These are phyloP conservation scores for Cubamyces lactineus DNA, from an alignment of 768 basidiomycete species.

Conservation along the genomic window DNA sequence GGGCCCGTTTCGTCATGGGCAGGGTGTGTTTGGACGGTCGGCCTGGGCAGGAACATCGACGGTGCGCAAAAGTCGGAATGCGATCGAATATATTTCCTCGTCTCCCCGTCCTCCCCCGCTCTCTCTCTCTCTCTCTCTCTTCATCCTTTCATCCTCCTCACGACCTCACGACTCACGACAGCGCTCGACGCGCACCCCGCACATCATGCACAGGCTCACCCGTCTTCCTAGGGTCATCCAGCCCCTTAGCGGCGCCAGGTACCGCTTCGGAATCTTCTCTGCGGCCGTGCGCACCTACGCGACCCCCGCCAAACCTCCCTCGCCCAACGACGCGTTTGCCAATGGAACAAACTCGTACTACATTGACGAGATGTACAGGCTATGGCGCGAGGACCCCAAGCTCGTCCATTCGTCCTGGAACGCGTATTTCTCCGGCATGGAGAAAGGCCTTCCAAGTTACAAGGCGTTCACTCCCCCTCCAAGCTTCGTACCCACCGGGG, in stretches of 20 bases:
- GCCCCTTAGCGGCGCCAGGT: conserved; percentile 15
- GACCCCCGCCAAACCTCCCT: conserved; percentile 54
- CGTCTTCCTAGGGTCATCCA: conserved; percentile 16
- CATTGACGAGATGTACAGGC: conserved; percentile 96
- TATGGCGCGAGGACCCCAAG: conserved; percentile 86
- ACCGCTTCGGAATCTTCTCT: conserved; percentile 13
- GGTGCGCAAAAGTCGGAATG: not conserved
- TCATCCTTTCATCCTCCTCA: not conserved
- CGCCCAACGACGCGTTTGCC: conserved; percentile 84
- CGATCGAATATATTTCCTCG: conserved; percentile 4
- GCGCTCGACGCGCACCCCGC: conserved; percentile 1
- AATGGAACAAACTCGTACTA: conserved; percentile 97
- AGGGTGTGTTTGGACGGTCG: not conserved
- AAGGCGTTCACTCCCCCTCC: conserved; percentile 90
- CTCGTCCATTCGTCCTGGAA: conserved; percentile 95
- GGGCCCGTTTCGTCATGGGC: conserved; percentile 2
- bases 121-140: not conserved
- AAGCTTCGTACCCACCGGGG: conserved; percentile 69
- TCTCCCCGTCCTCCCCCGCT: conserved; percentile 3
- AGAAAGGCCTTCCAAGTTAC: conserved; percentile 76
- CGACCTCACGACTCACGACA: conserved; percentile 16
- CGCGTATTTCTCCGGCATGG: conserved; percentile 91
- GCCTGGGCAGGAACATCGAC: not conserved
- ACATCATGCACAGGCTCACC: conserved; percentile 15
- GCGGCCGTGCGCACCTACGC: conserved; percentile 43